These are phyloP conservation scores for Crithidia acanthocephali DNA, from an alignment of 208 protist species.

Conservation along the genomic window DNA sequence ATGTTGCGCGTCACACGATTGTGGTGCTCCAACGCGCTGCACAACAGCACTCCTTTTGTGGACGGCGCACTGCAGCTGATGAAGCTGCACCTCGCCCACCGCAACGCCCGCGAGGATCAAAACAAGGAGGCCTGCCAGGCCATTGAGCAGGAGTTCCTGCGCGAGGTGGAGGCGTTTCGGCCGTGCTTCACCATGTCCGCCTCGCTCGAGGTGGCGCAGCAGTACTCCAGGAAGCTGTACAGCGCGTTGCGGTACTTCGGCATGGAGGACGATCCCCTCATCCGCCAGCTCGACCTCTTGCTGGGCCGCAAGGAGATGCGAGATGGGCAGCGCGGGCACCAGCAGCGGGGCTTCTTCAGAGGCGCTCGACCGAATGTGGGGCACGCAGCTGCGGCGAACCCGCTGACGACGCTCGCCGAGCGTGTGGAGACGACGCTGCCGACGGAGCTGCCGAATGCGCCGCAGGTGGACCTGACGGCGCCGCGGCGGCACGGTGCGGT, in stretches of 20 bases:
- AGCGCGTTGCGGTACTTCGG: conserved; percentile 78
- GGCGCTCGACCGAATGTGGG: background rate
- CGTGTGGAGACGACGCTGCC: conserved; percentile 65
- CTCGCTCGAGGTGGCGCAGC: conserved; percentile 64
- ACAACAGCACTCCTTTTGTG: conserved; percentile 68
- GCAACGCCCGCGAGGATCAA: conserved; percentile 63
- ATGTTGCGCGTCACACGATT: conserved; percentile 17
- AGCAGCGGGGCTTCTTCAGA: conserved; percentile 41
- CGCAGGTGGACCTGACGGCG: conserved; percentile 56
- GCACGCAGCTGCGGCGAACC: background rate
- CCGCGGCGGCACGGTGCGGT: conserved; percentile 55
- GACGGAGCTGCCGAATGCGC: conserved; percentile 75
- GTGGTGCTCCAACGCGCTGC: conserved; percentile 45
- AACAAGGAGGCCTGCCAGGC: conserved; percentile 60
- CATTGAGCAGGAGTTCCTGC: conserved; percentile 84
- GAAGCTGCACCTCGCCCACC: conserved; percentile 86
- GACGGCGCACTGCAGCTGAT: conserved; percentile 83
- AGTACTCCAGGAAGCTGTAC: conserved; percentile 77
- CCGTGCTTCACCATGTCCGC: conserved; percentile 84
- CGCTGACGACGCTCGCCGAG: conserved; percentile 44
- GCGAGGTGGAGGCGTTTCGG: conserved; percentile 80
- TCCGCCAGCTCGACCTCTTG: conserved; percentile 81
- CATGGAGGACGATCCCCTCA: conserved; percentile 80
- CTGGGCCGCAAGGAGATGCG: conserved; percentile 74
- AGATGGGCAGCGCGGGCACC: conserved; percentile 15